Evolutionary conservation across 139 green algal genomes (phyloP), one percentile per base, ranked within the genome.

Genomic region (Picochlorum sp.): DNA sequence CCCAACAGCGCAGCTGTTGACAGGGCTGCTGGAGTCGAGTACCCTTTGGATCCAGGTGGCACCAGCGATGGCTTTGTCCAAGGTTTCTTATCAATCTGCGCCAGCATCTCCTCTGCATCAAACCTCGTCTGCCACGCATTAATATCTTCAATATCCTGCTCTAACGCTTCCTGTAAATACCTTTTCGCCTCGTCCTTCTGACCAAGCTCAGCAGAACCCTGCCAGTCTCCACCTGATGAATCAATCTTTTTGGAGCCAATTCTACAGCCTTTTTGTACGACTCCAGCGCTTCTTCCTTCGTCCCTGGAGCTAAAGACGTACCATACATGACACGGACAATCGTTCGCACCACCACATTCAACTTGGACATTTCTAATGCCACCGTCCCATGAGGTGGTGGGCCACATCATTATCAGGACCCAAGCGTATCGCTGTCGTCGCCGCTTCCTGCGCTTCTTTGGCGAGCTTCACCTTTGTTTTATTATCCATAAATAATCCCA

Each of bases 311-410:
- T 34, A 90, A 68, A 6, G 70, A 72, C 1, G 78, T 79, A 28
- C 83, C 83, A 51, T 78, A 90, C 34, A 84, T 66, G 56, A 88
- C 61, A 18, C 83, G 62, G 6, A 88, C 71, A 45, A 89, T 51
- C 4, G 77, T 68, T 34, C 82, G 73, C 49, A 88, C 76, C 9
- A 88, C 56, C 7, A 66, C 62, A 71, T 86, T 89, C 9, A 77
- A 49, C 51, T 77, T 68, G 10, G 83, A 79, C 82, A 89, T 89
- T 58, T 90, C 83, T 79, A 81, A 59, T 90, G 79, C 82, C 79
- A 86, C 16, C 83, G 67, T 23, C 85, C 86, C 70, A 91, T 83
- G 10, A 93, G 70, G 62, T 93, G 86, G 62, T 90, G 86, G 1
- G 86, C 81, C 32, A 91, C 62, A 60, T 93, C 86, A 45, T 74